Base-by-base conservation (phyloP, 208 protist genomes). In the Leishmania turanica region DNA sequence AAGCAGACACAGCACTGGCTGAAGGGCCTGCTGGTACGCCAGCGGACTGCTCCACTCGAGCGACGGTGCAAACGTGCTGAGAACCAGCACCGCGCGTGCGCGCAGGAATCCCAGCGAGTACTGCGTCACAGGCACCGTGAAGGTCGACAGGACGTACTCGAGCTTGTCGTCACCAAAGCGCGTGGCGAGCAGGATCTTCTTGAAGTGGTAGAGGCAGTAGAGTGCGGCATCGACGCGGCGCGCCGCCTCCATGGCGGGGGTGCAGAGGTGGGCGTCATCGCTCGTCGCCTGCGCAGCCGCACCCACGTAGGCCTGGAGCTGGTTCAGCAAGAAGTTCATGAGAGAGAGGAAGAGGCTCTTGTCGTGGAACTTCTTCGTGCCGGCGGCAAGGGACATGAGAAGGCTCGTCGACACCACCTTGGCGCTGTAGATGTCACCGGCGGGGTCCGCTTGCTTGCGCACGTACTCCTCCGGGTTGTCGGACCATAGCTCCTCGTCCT, bases 391-490 rank as follows among this genome's bases (percentile, higher is more conserved):
- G 47, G 90, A 83, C 24, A 98, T 79, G 66, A 98, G 80, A 24
- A 97, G 84, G 85, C 87, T 92, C 31, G 87, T 84, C 6, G 93
- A 91, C 7, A 93, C 90, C 2, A 96, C 87, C 75, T 93, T 92
- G 21, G 96, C 84, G 73, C 86, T 98, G 80, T 90, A 98, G 17
- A 98, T 80, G 80, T 98, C 92, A 31, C 91, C 90, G 15, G 79
- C 73, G 8, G 95, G 84, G 80, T 90, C 96, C 66, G 89, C 92
- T 85, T 97, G 94, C 86, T 90, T 91, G 70, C 94, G 90, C 45
- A 99, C 83, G 85, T 96, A 99, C 84, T 99, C 97, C 69, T 96
- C 89, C 42, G 96, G 96, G 86, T 99, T 98, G 72, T 87, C 75
- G 53, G 87, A 76, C 92, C 92, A 99, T 6, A 98, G 81, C 85